phyloP scores from a whole-genome alignment of 345 rosid species.

The Populus nigra region DNA sequence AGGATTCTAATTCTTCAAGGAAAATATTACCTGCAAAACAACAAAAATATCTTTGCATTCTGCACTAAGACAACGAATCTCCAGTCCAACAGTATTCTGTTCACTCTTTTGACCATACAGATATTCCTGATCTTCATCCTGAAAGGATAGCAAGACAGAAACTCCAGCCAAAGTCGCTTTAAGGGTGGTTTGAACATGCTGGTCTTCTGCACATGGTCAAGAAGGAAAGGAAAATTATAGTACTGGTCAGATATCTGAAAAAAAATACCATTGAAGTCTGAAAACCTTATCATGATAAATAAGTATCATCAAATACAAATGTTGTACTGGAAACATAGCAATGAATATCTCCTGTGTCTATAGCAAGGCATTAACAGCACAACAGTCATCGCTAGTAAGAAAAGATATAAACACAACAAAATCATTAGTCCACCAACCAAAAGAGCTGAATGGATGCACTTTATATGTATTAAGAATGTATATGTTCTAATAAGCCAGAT shows the following conservation, averaged over 20 bases:
- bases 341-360: not conserved
- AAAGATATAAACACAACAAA: not conserved
- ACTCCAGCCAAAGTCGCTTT: slow-evolving; percentile 61
- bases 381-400: not conserved
- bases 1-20: slow-evolving; percentile 11
- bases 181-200: slow-evolving; percentile 73
- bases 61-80: slow-evolving; percentile 61
- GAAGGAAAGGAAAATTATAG: not conserved
- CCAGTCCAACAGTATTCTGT: slow-evolving; percentile 28
- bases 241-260: not conserved
- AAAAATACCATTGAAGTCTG: not conserved
- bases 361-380: not conserved
- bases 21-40: slow-evolving; percentile 66
- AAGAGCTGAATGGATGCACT: not conserved
- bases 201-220: slow-evolving; percentile 56
- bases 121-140: slow-evolving; percentile 50
- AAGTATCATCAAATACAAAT: not conserved
- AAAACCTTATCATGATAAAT: not conserved
- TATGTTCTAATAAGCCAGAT: not conserved
- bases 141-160: slow-evolving; percentile 57
- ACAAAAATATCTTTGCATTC: slow-evolving; percentile 59
- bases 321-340: too few species aligned
- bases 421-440: not conserved
- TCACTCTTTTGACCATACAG: slow-evolving; percentile 23
- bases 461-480: not conserved